Evolutionary conservation across 83 land plant genomes (phyloP), one percentile per base, ranked within the genome.

Genomic region (Larix sibirica): DNA sequence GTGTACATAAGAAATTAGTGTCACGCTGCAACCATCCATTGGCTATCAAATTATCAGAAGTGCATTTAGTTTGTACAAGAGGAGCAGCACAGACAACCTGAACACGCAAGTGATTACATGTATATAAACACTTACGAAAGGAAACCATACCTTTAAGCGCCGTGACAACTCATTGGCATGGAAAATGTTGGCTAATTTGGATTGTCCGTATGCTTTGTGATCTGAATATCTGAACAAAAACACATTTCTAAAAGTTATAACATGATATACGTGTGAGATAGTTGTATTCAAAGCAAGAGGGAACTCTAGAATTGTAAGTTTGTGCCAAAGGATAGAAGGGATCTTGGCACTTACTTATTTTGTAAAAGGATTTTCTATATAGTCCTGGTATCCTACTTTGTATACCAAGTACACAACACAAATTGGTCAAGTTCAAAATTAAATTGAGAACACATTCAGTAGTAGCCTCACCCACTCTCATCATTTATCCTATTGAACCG

Each of bases 401-500:
- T 47, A 47, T 47, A 10, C 54, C 9, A 47, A 47, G 54, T 47
- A 47, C 13, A 47, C 54, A 47, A 47, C 54, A 10, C 67, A 64
- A 7, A n/a, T 64, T 23, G 67, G 12, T 8, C 67, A n/a, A 20
- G 24, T 64, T 23, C 5, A 4, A 12, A 7, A 64, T 7, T 64
- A 64, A 64, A 64, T n/a, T 64, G 9, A 64, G 67, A n/a, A 79
- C 2, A 44, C 5, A 79, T 17, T 2, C 24, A 66, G 40, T 10
- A 42, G 36, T 24, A 69, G 21, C 33, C 81, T 38, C 81, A 93
- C 95, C 86, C 75, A 18, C 6, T 23, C 56, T 84, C 26, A 4
- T 92, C 92, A 59, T 88, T 92, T 33, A 95, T 66, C 63, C 60
- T 83, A 44, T 91, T 85, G 79, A 92, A 92, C 14, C 66, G 74